Evolutionary conservation across 2,329 filamentous ascomycete species (phyloP).

Genomic region (Xylariaceae sp.): DNA sequence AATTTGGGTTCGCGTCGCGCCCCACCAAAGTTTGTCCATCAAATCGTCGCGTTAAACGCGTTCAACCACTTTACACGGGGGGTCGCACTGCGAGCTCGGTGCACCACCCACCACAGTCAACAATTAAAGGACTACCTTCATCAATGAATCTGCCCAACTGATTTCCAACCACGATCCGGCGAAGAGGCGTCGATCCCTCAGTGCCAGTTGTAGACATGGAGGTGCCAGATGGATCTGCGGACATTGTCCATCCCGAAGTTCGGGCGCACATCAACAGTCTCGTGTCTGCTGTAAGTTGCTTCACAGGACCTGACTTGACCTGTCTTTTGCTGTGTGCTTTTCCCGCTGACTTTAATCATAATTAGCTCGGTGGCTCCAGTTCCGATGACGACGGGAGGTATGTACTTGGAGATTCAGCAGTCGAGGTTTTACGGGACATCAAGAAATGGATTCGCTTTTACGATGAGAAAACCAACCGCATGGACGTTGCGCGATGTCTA

Average conservation of each 20-base stretch:
- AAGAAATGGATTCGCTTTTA: conserved; percentile 95
- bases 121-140: not conserved
- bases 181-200: conserved; percentile 30
- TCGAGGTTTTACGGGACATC: conserved; percentile 90
- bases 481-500: conserved; percentile 93
- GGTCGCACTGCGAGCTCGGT: too few species aligned
- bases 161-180: conserved; percentile 25
- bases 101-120: not conserved
- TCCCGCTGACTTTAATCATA: conserved; percentile 31
- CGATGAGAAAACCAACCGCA: conserved; percentile 90
- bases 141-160: conserved; percentile 24
- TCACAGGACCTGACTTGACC: not conserved
- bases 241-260: conserved; percentile 87
- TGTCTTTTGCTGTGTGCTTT: not conserved
- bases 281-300: conserved; percentile 79
- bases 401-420: conserved; percentile 88
- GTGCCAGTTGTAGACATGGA: conserved; percentile 55
- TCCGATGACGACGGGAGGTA: conserved; percentile 83
- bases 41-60: conserved; percentile 37
- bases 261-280: conserved; percentile 93
- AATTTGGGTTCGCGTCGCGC: conserved; percentile 30
- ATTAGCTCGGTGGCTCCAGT: conserved; percentile 82
- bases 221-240: conserved; percentile 55
- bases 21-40: not conserved
- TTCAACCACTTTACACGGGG: conserved; percentile 30